These are phyloP conservation scores for Lablab purpureus DNA, from an alignment of 306 rosid genomes.

Conservation along the genomic window DNA sequence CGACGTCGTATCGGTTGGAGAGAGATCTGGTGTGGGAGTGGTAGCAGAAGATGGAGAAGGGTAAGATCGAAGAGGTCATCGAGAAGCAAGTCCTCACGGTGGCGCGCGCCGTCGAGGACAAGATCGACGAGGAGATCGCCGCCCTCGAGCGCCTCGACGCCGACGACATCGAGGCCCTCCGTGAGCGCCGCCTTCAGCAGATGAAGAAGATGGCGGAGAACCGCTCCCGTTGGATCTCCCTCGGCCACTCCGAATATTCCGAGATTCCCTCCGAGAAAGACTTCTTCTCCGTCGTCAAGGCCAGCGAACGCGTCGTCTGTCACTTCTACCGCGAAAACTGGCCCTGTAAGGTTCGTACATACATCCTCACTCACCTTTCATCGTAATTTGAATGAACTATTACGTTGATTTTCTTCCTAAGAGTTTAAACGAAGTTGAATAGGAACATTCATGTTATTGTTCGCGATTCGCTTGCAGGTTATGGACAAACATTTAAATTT, in stretches of 20 bases:
- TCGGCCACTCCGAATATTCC: constrained; percentile 84
- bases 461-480: constrained; percentile 66
- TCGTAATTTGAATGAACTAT: background rate
- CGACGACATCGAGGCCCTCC: constrained; percentile 82
- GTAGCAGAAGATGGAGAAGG: constrained; percentile 64
- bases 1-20: constrained; percentile 30
- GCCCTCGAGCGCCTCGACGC: constrained; percentile 85
- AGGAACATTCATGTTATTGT: constrained; percentile 38
- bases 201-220: constrained; percentile 99
- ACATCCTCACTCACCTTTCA: background rate
- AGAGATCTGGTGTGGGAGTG: constrained; percentile 23
- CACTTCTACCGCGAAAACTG: constrained; percentile 97
- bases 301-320: constrained; percentile 99
- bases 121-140: constrained; percentile 88
- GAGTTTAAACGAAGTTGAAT: constrained; percentile 36
- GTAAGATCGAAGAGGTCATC: constrained; percentile 78
- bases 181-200: constrained; percentile 92
- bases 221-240: constrained; percentile 92
- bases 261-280: constrained; percentile 89
- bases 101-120: constrained; percentile 86
- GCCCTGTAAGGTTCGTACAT: constrained; percentile 85
- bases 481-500: constrained; percentile 85
- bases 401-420: background rate
- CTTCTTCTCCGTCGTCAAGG: constrained; percentile 89
- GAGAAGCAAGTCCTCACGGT: constrained; percentile 89